Evolutionary conservation across 352 stramenopile genomes (phyloP), one percentile per base, ranked within the genome.

Genomic region (Aphanomyces invadans): DNA sequence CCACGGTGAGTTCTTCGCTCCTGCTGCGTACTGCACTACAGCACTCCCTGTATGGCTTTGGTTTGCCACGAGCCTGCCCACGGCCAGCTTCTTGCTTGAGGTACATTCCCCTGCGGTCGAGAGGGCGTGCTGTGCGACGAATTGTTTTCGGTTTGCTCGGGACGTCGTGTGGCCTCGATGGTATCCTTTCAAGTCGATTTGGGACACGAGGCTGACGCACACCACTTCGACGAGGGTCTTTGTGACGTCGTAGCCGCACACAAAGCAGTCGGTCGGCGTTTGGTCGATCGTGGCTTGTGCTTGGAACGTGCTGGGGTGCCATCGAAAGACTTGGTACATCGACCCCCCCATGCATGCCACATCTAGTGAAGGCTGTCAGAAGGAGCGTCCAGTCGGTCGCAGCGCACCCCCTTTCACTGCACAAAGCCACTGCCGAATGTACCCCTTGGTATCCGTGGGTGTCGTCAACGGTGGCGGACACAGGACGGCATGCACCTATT

Each of bases 281-380:
- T 63, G 55, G 42, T 48, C 21, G 11, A 63, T 63, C 36, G 55
- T 63, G 21, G 28, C n/a, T 45, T 63, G 55, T 2, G 11, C 21
- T 52, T 36, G 55, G 21, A 45, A 63, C 42, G 21, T 36, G 9
- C 36, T 15, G 7, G 55, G 55, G n/a, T 33, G 38, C 1, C 11
- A 5, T 19, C 48, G 23, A 33, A 63, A 63, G 9, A 63, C 11
- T 15, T 19, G 55, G 23, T 63, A 63, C n/a, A 52, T 49, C 9
- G 55, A 63, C 2, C 55, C 55, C 1, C 55, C 55, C 19, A 48
- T 48, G 26, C 28, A 4, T 3, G 5, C 45, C n/a, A 53, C 45
- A 53, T 44, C 31, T 46, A 15, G 36, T n/a, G n/a, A n/a, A n/a
- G n/a, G n/a, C n/a, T n/a, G n/a, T n/a, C n/a, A n/a, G n/a, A 42